Base-by-base conservation (phyloP, 108 stramenopile species). In the Craspedostauros australis region DNA sequence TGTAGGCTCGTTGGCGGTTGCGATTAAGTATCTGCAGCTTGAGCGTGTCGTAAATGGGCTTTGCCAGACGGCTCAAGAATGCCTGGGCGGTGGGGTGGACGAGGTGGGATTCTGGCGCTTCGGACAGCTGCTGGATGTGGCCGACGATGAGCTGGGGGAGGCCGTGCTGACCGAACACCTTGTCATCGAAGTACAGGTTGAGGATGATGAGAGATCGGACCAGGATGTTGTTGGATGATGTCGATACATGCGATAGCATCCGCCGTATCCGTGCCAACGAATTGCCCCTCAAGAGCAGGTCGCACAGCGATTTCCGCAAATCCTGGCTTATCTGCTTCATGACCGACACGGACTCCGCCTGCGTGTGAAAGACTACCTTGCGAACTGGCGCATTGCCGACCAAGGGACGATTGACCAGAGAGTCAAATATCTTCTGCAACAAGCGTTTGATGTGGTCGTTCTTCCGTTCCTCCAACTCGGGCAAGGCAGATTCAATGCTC, bases 111-210 rank as follows among this genome's bases (percentile, higher is more conserved):
- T 66, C 66, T 25, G 80, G 80, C 23, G 82, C 52, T 16, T 55
- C 71, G 2, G 64, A 52, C n/a, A 60, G 39, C 45, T 82, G 79
- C 39, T 58, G 67, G 70, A 90, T 79, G 40, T 85, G 41, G 38
- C 62, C 48, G 40, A 63, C 68, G 22, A 86, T 79, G 53, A 73
- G 37, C n/a, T 58, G 52, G 24, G 48, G 28, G 19, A 91, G 50
- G 7, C 57, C 51, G 62, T 82, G 57, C 49, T 82, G 80, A 4
- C 88, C 88, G 14, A 91, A 68, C 0, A 91, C 40, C 39, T 64
- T 66, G 20, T 91, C 82, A 53, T 86, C 83, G 60, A 91, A 91
- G 62, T 84, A 91, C 23, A 91, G 64, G 68, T 86, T 86, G 32
- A 86, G 52, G 7, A 91, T 73, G 30, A 91, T 38, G 19, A 91